phyloP scores from a whole-genome alignment of 1,284 basidiomycete genomes.

The Trametes hirsuta region DNA sequence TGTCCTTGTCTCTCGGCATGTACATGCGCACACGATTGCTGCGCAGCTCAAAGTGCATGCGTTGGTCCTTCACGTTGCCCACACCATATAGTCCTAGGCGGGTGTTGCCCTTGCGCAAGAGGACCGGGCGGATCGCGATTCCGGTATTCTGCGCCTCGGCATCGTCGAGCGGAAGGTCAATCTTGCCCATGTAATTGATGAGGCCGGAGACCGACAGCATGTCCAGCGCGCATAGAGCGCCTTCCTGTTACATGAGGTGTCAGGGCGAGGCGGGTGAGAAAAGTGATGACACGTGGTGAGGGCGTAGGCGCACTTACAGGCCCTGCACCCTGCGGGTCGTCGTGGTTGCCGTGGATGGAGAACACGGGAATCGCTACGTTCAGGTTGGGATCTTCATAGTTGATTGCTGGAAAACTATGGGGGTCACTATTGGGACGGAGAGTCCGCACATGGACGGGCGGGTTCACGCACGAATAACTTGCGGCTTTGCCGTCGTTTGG shows the following conservation, averaged over 20 bases:
- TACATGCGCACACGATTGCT: conserved; percentile 96
- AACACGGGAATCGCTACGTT: conserved; percentile 97
- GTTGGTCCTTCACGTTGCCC: conserved; percentile 94
- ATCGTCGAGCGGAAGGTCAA: conserved; percentile 68
- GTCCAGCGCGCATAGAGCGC: conserved; percentile 94
- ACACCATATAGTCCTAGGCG: conserved; percentile 92
- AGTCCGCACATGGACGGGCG: not conserved
- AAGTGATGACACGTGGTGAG: not conserved
- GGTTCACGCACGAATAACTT: conserved; percentile 74
- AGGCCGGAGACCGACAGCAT: conserved; percentile 93
- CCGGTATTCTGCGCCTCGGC: conserved; percentile 72
- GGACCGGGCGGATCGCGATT: conserved; percentile 87
- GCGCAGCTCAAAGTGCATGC: conserved; percentile 95
- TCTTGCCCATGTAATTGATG: conserved; percentile 97
- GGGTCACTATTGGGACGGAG: conserved; percentile 16
- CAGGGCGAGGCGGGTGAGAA: not conserved
- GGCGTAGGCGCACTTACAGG: conserved; percentile 54
- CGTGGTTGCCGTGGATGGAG: conserved; percentile 99
- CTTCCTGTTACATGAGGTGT: conserved; percentile 60
- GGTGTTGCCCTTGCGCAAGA: conserved; percentile 89
- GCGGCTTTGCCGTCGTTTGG: conserved; percentile 86
- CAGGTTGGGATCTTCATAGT: conserved; percentile 97
- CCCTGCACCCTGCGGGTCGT: conserved; percentile 97
- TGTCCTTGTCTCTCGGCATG: conserved; percentile 86
- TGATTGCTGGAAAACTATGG: conserved; percentile 90